These are phyloP conservation scores for Calocybe indica DNA, from an alignment of 768 basidiomycete species.

Conservation along the genomic window DNA sequence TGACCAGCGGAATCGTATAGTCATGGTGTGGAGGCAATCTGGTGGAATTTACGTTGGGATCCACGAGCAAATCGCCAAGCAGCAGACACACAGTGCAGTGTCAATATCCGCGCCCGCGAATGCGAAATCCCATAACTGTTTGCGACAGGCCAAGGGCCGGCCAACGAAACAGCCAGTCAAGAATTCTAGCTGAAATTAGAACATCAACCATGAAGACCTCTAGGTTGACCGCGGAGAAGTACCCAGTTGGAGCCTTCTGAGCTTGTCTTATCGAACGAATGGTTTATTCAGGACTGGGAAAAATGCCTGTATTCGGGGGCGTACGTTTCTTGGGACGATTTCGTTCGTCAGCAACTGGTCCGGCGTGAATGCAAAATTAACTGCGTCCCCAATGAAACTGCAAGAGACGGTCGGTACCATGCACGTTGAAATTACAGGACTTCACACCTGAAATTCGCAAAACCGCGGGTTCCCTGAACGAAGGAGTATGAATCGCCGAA, in stretches of 20 bases:
- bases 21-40: slow-evolving; percentile 44
- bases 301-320: slow-evolving; percentile 4
- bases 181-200: slow-evolving; percentile 36
- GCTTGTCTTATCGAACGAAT: slow-evolving; percentile 32
- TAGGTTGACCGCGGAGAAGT: not conserved
- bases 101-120: slow-evolving; percentile 49
- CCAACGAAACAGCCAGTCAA: slow-evolving; percentile 46
- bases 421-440: not conserved
- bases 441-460: slow-evolving; percentile 43
- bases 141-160: slow-evolving; percentile 32
- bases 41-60: not conserved
- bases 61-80: not conserved
- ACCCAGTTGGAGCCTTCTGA: slow-evolving; percentile 53
- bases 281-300: not conserved
- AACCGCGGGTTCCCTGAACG: slow-evolving; percentile 41
- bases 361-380: slow-evolving; percentile 35
- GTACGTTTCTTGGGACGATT: slow-evolving; percentile 40
- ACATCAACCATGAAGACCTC: not conserved
- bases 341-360: slow-evolving; percentile 33
- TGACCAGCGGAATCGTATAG: slow-evolving; percentile 40
- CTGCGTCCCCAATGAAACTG: slow-evolving; percentile 46
- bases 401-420: not conserved
- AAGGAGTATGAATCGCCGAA: slow-evolving; percentile 56
- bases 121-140: slow-evolving; percentile 50
- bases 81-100: slow-evolving; percentile 20